Base-by-base conservation (phyloP, 805 yeast species). In the Wickerhamiella siamensis region DNA sequence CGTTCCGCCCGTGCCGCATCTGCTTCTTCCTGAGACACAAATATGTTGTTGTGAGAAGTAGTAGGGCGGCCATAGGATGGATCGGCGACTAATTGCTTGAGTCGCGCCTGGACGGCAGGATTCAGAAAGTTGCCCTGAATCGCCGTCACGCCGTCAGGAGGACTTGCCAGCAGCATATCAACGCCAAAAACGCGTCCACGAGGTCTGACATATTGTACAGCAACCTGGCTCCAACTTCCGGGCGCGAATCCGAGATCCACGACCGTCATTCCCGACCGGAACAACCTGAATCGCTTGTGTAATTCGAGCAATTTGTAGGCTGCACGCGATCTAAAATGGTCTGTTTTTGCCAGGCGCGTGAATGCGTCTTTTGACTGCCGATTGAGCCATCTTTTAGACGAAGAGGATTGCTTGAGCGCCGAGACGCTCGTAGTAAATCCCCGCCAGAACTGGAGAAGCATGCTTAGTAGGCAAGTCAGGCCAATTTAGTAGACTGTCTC, bases 221-320 rank as follows among this genome's bases (percentile, higher is more conserved):
- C 87, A 1, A 83, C 87, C 56, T 84, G 94, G 6, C 88, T 74
- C 95, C 95, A 84, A 3, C 94, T 86, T 0, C 95, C 95, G 0
- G 95, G 95, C 0, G 95, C 94, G 58, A 76, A 86, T 0, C 95
- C 70, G 36, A 91, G 63, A 62, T 91, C 98, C 4, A 91, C 74
- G 1, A 91, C 80, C 34, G 75, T 71, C 48, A 63, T 67, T 0
- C 74, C 67, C 2, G 67, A 67, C 32, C 61, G 59, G 57, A 88
- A 77, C 2, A 91, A 46, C 26, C 65, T 58, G 60, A 67, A 81
- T 51, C 71, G 75, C 14, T 74, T 65, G 56, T 87, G 76, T 9
- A 91, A 67, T 54, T 88, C 93, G 18, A 76, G 58, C 27, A 91
- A 64, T 55, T 91, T 91, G 63, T 75, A 88, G 0, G 96, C 96